These are phyloP conservation scores for Boletus putidus DNA, from an alignment of 1,284 basidiomycete genomes.

Conservation along the genomic window DNA sequence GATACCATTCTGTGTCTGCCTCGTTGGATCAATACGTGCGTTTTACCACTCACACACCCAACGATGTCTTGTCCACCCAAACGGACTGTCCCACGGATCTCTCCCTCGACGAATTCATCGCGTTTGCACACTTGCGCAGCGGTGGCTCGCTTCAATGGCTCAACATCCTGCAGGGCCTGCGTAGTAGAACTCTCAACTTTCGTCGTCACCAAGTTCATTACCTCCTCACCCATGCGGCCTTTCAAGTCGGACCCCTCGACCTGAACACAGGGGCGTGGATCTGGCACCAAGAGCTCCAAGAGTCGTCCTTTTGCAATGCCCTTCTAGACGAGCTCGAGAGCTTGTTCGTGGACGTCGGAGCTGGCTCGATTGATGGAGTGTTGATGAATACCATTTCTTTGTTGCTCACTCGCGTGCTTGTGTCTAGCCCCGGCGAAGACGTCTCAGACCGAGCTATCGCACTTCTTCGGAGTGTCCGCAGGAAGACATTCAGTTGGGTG, in stretches of 20 bases:
- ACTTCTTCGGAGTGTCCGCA: constrained; percentile 36
- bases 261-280: constrained; percentile 10
- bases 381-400: constrained; percentile 38
- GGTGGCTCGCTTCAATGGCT: constrained; percentile 50
- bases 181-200: constrained; percentile 40
- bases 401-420: constrained; percentile 35
- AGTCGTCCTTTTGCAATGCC: constrained; percentile 33
- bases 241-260: constrained; percentile 41
- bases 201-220: constrained; percentile 39
- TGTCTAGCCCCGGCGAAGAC: constrained; percentile 7
- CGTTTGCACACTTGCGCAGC: constrained; percentile 45
- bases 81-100: constrained; percentile 38
- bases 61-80: constrained; percentile 44
- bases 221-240: constrained; percentile 43
- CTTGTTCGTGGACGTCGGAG: constrained; percentile 32
- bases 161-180: constrained; percentile 48
- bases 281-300: constrained; percentile 39
- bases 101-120: constrained; percentile 44
- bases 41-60: constrained; percentile 41
- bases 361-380: constrained; percentile 43
- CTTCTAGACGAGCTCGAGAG: constrained; percentile 38
- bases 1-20: too few relatives aligned
- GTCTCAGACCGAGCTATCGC: constrained; percentile 14
- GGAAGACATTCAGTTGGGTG: constrained; percentile 41
- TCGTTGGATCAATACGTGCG: neutral